Conservation (phyloP, 352 stramenopile genomes). For the Phytophthora meadii region DNA sequence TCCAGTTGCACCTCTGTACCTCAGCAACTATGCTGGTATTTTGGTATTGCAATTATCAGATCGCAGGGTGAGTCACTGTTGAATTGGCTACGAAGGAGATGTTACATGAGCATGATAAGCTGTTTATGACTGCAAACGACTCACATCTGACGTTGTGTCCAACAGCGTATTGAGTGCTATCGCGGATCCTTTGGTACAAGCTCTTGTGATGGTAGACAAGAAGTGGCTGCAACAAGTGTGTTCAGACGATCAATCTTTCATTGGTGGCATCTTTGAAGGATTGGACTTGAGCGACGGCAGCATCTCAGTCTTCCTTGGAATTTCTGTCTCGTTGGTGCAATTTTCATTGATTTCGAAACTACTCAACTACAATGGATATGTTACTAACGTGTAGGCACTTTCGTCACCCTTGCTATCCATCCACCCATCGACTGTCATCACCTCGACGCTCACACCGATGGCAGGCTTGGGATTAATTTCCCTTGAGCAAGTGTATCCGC, state of each 20-base stretch:
- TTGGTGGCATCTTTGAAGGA: constrained; percentile 41
- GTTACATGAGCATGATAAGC: too few species aligned
- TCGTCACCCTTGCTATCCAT: constrained; percentile 90
- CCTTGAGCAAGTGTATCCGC: constrained; percentile 88
- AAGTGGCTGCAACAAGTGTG: constrained; percentile 37
- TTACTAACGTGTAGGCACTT: constrained; percentile 82
- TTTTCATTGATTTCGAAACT: constrained; percentile 70
- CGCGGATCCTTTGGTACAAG: constrained; percentile 38
- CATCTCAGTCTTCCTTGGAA: constrained; percentile 32
- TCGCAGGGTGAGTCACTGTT: too few species aligned
- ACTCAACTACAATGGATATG: constrained; percentile 87
- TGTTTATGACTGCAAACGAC: too few species aligned
- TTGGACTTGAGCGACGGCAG: constrained; percentile 37
- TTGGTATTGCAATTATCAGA: too few species aligned
- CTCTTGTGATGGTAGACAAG: constrained; percentile 43
- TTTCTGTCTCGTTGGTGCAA: background rate
- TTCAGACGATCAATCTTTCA: constrained; percentile 27
- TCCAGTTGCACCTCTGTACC: too few species aligned
- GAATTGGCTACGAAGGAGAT: too few species aligned
- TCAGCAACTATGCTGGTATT: too few species aligned
- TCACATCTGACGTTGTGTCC: too few species aligned
- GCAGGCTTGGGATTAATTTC: constrained; percentile 88
- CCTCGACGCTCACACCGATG: constrained; percentile 84
- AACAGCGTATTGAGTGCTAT: background rate
- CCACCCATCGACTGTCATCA: constrained; percentile 91